Conservation (phyloP, 441 rosid species). For the Theobroma grandiflorum region DNA sequence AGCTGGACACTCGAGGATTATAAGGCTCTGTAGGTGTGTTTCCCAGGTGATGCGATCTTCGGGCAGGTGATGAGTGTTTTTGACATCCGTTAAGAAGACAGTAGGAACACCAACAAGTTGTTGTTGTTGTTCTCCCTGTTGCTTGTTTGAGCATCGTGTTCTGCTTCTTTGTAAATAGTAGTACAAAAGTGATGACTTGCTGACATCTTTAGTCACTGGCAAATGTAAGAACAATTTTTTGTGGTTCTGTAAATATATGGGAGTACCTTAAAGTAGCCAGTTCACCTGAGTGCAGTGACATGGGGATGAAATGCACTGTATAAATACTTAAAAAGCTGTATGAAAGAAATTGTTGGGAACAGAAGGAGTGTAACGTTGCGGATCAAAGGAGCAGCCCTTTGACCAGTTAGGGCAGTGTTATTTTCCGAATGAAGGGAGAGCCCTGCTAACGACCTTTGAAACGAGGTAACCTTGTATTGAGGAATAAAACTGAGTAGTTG, state of each 20-base stretch:
- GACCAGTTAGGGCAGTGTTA: neutral
- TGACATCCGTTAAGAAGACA: neutral
- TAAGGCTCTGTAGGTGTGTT: slow-evolving; percentile 65
- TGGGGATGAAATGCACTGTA: slow-evolving; percentile 2
- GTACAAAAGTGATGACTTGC: neutral
- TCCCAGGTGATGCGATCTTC: slow-evolving; percentile 49
- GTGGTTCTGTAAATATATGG: neutral
- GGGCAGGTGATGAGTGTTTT: slow-evolving; percentile 35
- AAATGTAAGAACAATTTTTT: neutral
- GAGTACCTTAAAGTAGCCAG: neutral
- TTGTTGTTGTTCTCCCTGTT: neutral
- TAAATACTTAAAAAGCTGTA: neutral
- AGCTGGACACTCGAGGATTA: slow-evolving; percentile 64
- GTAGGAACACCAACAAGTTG: neutral
- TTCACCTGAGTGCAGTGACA: neutral
- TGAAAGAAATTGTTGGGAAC: neutral
- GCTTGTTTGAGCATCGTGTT: slow-evolving; percentile 3
- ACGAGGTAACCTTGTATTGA: neutral
- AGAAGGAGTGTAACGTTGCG: neutral
- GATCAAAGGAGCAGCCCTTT: neutral
- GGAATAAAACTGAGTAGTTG: slow-evolving; percentile 5
- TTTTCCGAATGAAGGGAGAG: neutral
- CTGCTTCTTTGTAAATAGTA: slow-evolving; percentile 12
- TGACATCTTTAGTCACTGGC: slow-evolving; percentile 6
- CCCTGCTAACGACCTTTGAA: neutral